Base-by-base conservation (phyloP, 2,329 filamentous ascomycete genomes). In the Venturia nashicola region DNA sequence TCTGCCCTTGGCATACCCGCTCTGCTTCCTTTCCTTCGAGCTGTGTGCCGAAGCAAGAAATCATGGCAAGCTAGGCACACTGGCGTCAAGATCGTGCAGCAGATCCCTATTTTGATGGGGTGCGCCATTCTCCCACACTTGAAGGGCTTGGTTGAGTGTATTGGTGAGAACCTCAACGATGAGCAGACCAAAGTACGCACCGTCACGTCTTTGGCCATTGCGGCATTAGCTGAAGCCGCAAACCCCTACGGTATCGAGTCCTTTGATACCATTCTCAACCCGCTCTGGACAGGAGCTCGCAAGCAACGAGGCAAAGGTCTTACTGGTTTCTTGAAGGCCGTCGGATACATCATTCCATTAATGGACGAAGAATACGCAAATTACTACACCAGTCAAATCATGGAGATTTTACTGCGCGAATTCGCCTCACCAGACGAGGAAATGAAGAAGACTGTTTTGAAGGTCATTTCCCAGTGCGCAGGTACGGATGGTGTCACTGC, bases 291-390 rank as follows among this genome's bases (percentile, higher is more conserved):
- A 6, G 94, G 94, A 65, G 93, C 91, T 36, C 86, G 93, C 67
- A 97, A 97, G 77, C 94, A 99, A 77, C 87, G 94, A 72, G 94
- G 94, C 67, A 99, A 99, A 75, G 92, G 93, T 70, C 82, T 99
- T 55, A 93, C 94, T 32, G 93, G 91, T 16, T 99, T 97, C 76
- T 80, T 99, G 66, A 99, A 99, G 78, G 94, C 94, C 59, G 93
- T 99, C 54, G 94, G 94, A 34, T 97, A 94, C 74, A 96, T 99
- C 72, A 97, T 99, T 67, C 94, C 94, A 5, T 83, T 99, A 62
- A 99, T 99, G 94, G 94, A 99, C 77, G 94, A 99, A 76, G 94
- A 99, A 73, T 97, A 97, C 74, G 93, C 94, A 76, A 97, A 97
- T 74, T 99, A 99, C 78, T 99, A 99, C 72, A 97, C 94, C 9